Percentiles rank a stretch among this genome's conserved stretches.
phyloP scores from a whole-genome alignment of 2,329 filamentous ascomycete genomes.

The Chalaropsis thielavioides region DNA sequence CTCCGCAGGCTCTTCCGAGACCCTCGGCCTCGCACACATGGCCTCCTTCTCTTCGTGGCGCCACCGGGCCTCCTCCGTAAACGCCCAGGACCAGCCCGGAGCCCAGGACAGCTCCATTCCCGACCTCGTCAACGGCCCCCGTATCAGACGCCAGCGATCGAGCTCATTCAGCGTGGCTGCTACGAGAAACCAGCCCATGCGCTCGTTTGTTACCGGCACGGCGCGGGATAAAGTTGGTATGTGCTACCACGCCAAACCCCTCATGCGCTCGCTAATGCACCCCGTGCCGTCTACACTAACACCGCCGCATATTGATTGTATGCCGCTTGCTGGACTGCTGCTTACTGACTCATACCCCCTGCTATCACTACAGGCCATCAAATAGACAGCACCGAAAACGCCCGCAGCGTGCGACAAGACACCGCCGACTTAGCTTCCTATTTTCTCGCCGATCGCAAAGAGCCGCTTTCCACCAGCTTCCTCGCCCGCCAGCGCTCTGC shows the following conservation, averaged over 20 bases:
- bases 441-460: slow-evolving; percentile 51
- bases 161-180: slow-evolving; percentile 26
- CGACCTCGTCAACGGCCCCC: background rate
- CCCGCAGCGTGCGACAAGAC: slow-evolving; percentile 67
- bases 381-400: slow-evolving; percentile 59
- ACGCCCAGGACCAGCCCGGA: slow-evolving; percentile 17
- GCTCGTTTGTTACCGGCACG: slow-evolving; percentile 56
- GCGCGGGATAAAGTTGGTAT: slow-evolving; percentile 45
- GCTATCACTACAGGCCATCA: slow-evolving; percentile 21
- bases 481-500: slow-evolving; percentile 24
- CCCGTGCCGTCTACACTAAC: background rate
- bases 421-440: slow-evolving; percentile 78
- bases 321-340: background rate
- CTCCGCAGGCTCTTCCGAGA: background rate
- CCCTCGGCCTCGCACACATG: slow-evolving; percentile 6
- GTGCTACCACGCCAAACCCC: slow-evolving; percentile 18
- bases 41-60: slow-evolving; percentile 34
- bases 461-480: slow-evolving; percentile 22
- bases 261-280: background rate
- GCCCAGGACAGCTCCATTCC: slow-evolving; percentile 21
- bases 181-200: slow-evolving; percentile 37
- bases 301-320: background rate
- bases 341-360: background rate
- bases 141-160: slow-evolving; percentile 20
- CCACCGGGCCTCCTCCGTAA: slow-evolving; percentile 24